These are phyloP conservation scores for Salix viminalis DNA, from an alignment of 345 rosid genomes.

Conservation along the genomic window DNA sequence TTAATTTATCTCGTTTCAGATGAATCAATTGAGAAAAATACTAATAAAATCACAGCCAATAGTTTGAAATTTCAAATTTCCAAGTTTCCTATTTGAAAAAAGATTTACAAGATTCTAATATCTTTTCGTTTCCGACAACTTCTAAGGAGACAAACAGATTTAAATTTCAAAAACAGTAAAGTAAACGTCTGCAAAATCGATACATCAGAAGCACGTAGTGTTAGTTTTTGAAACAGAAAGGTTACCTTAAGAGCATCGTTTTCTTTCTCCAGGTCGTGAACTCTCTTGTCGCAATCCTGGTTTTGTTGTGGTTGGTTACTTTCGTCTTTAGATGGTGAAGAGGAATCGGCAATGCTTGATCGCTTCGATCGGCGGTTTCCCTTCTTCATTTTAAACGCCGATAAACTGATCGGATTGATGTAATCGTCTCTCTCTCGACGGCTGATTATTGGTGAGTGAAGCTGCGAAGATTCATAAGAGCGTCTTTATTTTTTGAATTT, in stretches of 20 bases:
- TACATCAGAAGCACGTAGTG: no score
- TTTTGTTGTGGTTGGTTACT: not conserved
- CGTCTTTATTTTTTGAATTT: not conserved
- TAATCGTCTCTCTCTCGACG: not conserved
- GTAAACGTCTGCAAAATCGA: not conserved
- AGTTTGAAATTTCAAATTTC: not conserved
- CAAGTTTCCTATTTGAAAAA: not conserved
- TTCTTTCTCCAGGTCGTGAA: conserved; percentile 18
- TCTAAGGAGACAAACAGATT: conserved; percentile 7
- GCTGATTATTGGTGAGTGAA: not conserved
- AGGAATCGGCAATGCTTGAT: conserved; percentile 30
- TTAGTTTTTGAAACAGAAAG: not conserved
- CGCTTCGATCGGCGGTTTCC: conserved; percentile 56
- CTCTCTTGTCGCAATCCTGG: conserved; percentile 5
- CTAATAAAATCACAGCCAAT: not conserved
- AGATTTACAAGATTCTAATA: no score
- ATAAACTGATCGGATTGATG: not conserved
- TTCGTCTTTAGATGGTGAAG: conserved; percentile 21
- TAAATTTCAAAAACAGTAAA: not conserved
- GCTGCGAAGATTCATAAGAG: not conserved
- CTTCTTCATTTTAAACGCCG: conserved; percentile 40
- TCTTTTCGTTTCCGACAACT: conserved; percentile 4
- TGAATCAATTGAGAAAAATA: no score
- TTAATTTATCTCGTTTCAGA: no score
- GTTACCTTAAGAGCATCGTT: conserved; percentile 24